These are phyloP conservation scores for Aspergillus sp. DNA, from an alignment of 2,329 filamentous ascomycete genomes.

Conservation along the genomic window DNA sequence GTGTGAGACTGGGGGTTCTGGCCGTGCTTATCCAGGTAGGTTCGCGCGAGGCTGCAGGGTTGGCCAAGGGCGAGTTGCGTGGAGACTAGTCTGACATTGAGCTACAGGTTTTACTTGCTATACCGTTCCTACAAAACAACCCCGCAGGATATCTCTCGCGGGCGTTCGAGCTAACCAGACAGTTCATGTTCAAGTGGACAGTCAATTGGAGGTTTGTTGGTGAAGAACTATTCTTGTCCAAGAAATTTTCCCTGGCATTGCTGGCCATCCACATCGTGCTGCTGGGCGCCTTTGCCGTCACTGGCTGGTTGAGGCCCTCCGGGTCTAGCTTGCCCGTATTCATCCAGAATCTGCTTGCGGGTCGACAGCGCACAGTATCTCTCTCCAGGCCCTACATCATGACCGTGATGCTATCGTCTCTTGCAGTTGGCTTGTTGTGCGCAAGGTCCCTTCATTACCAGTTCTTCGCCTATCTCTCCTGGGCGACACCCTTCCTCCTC, in stretches of 20 bases:
- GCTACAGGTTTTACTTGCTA: constrained; percentile 53
- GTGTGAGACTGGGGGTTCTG: constrained; percentile 68
- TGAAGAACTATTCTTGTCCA: constrained; percentile 75
- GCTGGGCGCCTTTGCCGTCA: constrained; percentile 66
- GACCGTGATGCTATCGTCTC: constrained; percentile 74
- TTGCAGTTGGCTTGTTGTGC: constrained; percentile 78
- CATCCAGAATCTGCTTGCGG: constrained; percentile 51
- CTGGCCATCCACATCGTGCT: constrained; percentile 66
- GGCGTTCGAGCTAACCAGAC: constrained; percentile 86
- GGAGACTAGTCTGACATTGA: constrained; percentile 3
- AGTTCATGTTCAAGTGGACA: constrained; percentile 97
- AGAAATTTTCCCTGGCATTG: constrained; percentile 66
- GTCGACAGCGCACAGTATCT: constrained; percentile 57
- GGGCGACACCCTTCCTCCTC: constrained; percentile 83
- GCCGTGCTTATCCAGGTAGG: constrained; percentile 77
- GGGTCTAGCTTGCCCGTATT: constrained; percentile 61
- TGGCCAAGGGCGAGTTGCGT: neutral
- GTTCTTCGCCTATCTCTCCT: constrained; percentile 89
- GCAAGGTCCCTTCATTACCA: constrained; percentile 91
- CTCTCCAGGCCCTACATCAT: constrained; percentile 73
- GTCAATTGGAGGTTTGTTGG: constrained; percentile 98
- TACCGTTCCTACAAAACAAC: constrained; percentile 68
- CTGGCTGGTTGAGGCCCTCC: constrained; percentile 72
- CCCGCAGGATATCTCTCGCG: constrained; percentile 71
- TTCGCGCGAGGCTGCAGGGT: neutral